Conservation (phyloP, 164 flowering plant genomes). For the Houttuynia cordata region DNA sequence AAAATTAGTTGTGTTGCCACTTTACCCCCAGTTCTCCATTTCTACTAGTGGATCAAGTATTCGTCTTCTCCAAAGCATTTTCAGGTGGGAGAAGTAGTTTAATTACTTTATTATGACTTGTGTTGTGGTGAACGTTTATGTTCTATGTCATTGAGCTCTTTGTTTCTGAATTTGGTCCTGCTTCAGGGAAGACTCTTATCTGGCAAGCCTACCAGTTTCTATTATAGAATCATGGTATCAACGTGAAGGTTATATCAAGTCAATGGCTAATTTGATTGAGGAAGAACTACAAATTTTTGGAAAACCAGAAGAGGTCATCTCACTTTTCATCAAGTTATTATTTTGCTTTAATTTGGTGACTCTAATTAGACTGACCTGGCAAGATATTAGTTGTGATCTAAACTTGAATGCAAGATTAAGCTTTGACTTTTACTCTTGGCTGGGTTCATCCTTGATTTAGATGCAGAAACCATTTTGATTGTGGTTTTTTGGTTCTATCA, state of each 20-base stretch:
- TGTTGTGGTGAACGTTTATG: not conserved
- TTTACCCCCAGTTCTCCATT: constrained; percentile 93
- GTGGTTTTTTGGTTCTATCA: too few relatives aligned
- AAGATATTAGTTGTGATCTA: too few relatives aligned
- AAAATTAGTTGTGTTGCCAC: constrained; percentile 88
- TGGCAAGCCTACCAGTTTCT: constrained; percentile 76
- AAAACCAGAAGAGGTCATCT: constrained; percentile 51
- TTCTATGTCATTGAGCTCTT: not conserved
- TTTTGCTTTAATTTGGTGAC: not conserved
- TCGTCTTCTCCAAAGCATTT: constrained; percentile 64
- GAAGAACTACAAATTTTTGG: constrained; percentile 54
- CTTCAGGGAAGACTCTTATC: constrained; percentile 65
- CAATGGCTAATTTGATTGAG: constrained; percentile 88
- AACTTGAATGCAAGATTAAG: too few relatives aligned
- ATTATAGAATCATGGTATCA: constrained; percentile 89
- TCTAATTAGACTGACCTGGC: not conserved
- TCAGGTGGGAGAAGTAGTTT: constrained; percentile 39
- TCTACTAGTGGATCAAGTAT: constrained; percentile 98
- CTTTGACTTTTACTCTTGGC: too few relatives aligned
- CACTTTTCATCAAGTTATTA: not conserved
- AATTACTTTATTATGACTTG: too few relatives aligned
- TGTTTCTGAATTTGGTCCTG: constrained; percentile 5
- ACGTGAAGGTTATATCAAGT: constrained; percentile 76
- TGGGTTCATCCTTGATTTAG: too few relatives aligned
- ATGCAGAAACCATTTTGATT: too few relatives aligned